Percentiles rank a stretch among this genome's conserved stretches.
phyloP scores from a whole-genome alignment of 768 basidiomycete species.

The Leucocoprinus leucothites region DNA sequence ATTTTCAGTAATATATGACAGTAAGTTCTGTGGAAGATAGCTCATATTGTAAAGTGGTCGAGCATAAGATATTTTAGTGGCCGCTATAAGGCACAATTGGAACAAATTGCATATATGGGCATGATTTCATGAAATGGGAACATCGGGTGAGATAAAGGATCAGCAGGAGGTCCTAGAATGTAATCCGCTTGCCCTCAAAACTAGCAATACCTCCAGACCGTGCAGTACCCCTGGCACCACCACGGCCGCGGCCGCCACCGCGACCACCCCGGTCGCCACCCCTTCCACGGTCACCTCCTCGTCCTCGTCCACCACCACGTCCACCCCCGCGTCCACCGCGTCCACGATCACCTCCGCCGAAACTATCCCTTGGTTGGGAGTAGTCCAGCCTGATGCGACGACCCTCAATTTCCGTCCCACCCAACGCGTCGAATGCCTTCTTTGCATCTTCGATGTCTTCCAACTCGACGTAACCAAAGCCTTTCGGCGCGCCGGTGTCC shows the following conservation, averaged over 20 bases:
- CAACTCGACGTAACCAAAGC: constrained; percentile 97
- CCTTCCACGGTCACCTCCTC: constrained; percentile 34
- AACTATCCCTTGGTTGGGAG: constrained; percentile 73
- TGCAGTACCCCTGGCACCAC: constrained; percentile 42
- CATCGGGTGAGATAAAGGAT: not conserved
- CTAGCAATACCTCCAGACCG: constrained; percentile 64
- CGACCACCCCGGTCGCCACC: constrained; percentile 33
- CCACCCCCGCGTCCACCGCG: constrained; percentile 41
- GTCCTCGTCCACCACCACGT: constrained; percentile 29
- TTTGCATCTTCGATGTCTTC: constrained; percentile 75
- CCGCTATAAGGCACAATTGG: not conserved
- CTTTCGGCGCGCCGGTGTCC: constrained; percentile 87
- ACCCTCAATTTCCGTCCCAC: constrained; percentile 78
- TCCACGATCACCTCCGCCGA: constrained; percentile 49
- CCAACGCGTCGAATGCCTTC: constrained; percentile 69
- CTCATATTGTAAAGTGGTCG: too few species aligned
- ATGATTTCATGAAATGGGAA: not conserved
- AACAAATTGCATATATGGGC: not conserved
- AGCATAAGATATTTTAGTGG: too few species aligned
- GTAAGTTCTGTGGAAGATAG: too few species aligned
- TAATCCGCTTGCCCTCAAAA: constrained; percentile 67
- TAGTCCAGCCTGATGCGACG: constrained; percentile 81
- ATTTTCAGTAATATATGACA: too few species aligned
- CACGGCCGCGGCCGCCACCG: constrained; percentile 41
- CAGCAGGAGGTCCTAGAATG: constrained; percentile 36